A percentile compares a stretch with the other conserved stretches of the same genome.
phyloP scores from a whole-genome alignment of 306 rosid species.

The barrel medic (Medicago truncatula) region MtrunA17r5.0-ANR NC_053044.1:36600001-36600500 shows the following conservation, averaged over 20 bases:
- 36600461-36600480: constrained; percentile 29
- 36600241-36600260: constrained; percentile 72
- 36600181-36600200: constrained; percentile 43
- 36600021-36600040: constrained; percentile 24
- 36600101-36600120: constrained; percentile 38
- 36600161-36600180: constrained; percentile 16
- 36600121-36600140: not conserved
- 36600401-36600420: constrained; percentile 62
- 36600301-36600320: constrained; percentile 34
- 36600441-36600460: not conserved
- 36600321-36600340: constrained; percentile 46
- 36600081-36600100: constrained; percentile 31
- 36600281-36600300: constrained; percentile 63
- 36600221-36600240: constrained; percentile 53
- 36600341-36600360: constrained; percentile 50
- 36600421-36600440: not conserved
- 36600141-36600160: constrained; percentile 18
- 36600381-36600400: constrained; percentile 69
- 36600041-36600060: not conserved
- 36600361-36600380: constrained; percentile 56
- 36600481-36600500: constrained; percentile 59
- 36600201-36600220: constrained; percentile 80
- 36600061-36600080: not conserved
- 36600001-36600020: not conserved
- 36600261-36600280: constrained; percentile 80